Percentiles rank a stretch among this genome's conserved stretches.
These are phyloP conservation scores for Solidago caesia DNA, from an alignment of 129 eudicot species.

Conservation along the genomic window DNA sequence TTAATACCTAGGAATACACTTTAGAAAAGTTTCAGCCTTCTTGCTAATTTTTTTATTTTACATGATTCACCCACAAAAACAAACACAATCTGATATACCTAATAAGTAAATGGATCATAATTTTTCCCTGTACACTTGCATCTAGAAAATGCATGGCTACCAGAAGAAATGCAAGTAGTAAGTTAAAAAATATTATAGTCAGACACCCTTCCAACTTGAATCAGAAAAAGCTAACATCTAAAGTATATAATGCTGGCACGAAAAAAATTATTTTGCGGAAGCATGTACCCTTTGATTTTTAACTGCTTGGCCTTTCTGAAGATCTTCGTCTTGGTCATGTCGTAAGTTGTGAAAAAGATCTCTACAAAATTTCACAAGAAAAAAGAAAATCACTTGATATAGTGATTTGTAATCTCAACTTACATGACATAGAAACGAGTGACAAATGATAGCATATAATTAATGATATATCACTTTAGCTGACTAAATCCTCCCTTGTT, in stretches of 20 bases:
- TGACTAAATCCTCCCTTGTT: not conserved
- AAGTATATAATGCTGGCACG: not conserved
- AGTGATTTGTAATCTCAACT: slow-evolving; percentile 1
- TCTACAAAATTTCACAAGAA: slow-evolving; percentile 34
- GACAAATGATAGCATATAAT: not conserved
- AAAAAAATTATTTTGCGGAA: not conserved
- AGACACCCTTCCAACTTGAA: slow-evolving; percentile 7
- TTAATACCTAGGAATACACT: no score
- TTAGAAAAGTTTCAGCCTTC: not conserved
- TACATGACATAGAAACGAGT: not conserved
- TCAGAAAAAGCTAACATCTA: not conserved
- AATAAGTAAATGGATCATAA: not conserved
- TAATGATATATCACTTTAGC: not conserved
- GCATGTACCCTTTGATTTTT: slow-evolving; percentile 74
- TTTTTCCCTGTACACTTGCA: not conserved
- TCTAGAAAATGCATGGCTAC: not conserved
- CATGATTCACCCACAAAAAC: not conserved
- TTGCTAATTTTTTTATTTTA: no score
- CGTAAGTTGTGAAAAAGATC: slow-evolving; percentile 59
- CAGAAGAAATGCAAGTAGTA: not conserved
- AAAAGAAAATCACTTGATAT: not conserved
- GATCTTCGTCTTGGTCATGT: slow-evolving; percentile 75
- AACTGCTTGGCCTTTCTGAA: slow-evolving; percentile 81
- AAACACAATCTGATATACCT: not conserved
- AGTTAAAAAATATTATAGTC: not conserved